These are phyloP conservation scores for Cucurbita argyrosperma DNA, from an alignment of 306 rosid species.

Conservation along the genomic window DNA sequence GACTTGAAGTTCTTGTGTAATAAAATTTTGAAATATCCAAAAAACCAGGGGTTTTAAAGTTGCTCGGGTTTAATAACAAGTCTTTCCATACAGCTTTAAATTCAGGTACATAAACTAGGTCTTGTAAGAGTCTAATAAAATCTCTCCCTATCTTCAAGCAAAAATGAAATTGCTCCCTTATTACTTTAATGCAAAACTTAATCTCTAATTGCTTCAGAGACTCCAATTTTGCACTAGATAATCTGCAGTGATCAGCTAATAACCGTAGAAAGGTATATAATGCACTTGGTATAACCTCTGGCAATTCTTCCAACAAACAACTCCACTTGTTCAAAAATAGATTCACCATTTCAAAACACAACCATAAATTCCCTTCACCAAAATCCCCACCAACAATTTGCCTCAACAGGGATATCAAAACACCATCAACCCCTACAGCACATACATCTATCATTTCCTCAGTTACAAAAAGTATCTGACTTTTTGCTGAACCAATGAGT, in stretches of 20 bases:
- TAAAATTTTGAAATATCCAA: constrained; percentile 43
- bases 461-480: constrained; percentile 43
- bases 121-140: constrained; percentile 55
- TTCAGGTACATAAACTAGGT: constrained; percentile 49
- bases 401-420: constrained; percentile 52
- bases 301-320: constrained; percentile 32
- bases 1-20: constrained; percentile 38
- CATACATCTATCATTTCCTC: constrained; percentile 34
- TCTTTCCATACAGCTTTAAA: constrained; percentile 54
- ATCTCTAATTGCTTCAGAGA: constrained; percentile 43
- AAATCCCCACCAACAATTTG: constrained; percentile 51
- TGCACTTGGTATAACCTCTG: constrained; percentile 36
- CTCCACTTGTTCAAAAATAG: constrained; percentile 37
- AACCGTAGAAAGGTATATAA: constrained; percentile 55
- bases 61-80: constrained; percentile 26
- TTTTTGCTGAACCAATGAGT: constrained; percentile 29
- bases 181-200: constrained; percentile 43
- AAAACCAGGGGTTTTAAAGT: constrained; percentile 30
- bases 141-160: constrained; percentile 75
- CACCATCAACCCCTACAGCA: constrained; percentile 34
- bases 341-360: constrained; percentile 39
- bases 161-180: constrained; percentile 48
- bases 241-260: constrained; percentile 48
- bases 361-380: constrained; percentile 45
- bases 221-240: constrained; percentile 20